Percentiles rank a stretch among this genome's conserved stretches.
phyloP scores from a whole-genome alignment of 306 rosid genomes.

The Vigna mungo region DNA sequence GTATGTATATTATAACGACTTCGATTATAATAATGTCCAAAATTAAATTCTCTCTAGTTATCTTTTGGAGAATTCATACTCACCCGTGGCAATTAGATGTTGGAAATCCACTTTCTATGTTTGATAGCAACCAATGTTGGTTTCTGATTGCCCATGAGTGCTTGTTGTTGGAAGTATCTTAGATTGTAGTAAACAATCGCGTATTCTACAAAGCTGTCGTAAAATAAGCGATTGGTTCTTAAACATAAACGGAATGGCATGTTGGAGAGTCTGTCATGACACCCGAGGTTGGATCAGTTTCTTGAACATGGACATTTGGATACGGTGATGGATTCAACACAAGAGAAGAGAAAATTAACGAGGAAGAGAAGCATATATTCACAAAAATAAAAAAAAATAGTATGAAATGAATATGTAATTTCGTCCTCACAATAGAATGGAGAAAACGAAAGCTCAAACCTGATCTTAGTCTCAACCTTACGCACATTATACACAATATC shows the following conservation, averaged over 20 bases:
- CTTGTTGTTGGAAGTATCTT: neutral
- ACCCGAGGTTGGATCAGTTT: neutral
- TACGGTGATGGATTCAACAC: neutral
- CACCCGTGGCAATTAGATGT: neutral
- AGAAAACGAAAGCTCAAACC: too few species aligned
- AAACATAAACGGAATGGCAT: neutral
- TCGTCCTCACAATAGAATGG: too few species aligned
- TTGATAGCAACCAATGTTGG: neutral
- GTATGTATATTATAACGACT: slow-evolving; percentile 56
- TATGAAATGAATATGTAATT: too few species aligned
- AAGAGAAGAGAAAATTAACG: too few species aligned
- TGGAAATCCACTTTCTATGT: too few species aligned
- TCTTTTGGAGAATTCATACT: neutral
- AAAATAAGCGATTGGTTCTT: neutral
- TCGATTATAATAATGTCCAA: slow-evolving; percentile 2
- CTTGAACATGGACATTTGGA: neutral
- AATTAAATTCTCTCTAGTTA: neutral
- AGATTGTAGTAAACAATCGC: neutral
- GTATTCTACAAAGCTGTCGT: neutral
- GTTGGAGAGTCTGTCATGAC: neutral
- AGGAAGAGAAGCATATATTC: too few species aligned
- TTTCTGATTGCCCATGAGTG: neutral
- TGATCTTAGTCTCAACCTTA: too few species aligned
- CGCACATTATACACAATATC: too few species aligned
- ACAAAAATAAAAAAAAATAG: too few species aligned